Percentiles rank a stretch among this genome's conserved stretches.
phyloP scores from a whole-genome alignment of 768 basidiomycete genomes.

The Brasilioporus rufonigricans region DNA sequence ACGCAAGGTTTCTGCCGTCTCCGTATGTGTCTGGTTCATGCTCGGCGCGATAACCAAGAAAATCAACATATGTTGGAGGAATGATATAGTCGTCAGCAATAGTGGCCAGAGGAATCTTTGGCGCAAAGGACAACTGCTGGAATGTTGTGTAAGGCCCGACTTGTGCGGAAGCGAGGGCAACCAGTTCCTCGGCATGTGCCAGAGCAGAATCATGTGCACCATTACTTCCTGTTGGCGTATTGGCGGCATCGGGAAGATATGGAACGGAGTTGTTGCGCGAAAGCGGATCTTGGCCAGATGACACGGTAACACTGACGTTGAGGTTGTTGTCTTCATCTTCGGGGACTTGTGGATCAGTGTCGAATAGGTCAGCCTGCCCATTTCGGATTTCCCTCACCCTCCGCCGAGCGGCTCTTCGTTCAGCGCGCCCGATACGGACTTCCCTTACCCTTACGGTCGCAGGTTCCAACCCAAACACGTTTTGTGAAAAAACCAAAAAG shows the following conservation, averaged over 20 bases:
- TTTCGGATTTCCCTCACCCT: constrained; percentile 66
- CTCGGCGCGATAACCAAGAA: constrained; percentile 64
- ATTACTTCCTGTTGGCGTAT: constrained; percentile 30
- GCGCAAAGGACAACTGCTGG: constrained; percentile 84
- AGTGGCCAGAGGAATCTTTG: constrained; percentile 82
- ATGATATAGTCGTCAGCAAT: constrained; percentile 92
- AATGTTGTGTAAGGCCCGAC: constrained; percentile 89
- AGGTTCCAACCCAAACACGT: constrained; percentile 89
- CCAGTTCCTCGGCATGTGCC: constrained; percentile 61
- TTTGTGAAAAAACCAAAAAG: constrained; percentile 87
- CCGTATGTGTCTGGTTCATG: constrained; percentile 57
- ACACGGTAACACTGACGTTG: constrained; percentile 58
- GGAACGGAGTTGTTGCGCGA: constrained; percentile 26
- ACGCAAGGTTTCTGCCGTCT: constrained; percentile 47
- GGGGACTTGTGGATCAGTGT: constrained; percentile 42
- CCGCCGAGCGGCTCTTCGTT: constrained; percentile 79
- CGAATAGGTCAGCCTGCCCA: constrained; percentile 44
- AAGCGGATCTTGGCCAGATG: constrained; percentile 39
- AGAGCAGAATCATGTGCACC: constrained; percentile 34
- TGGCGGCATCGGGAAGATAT: constrained; percentile 25
- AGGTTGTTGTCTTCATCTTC: constrained; percentile 60
- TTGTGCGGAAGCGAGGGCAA: constrained; percentile 64
- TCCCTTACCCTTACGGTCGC: constrained; percentile 94
- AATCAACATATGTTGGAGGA: constrained; percentile 83
- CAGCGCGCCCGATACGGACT: constrained; percentile 86